Evolutionary conservation across 176 grass and related monocot genomes (phyloP).

Genomic region (Oryza officinalis): DNA sequence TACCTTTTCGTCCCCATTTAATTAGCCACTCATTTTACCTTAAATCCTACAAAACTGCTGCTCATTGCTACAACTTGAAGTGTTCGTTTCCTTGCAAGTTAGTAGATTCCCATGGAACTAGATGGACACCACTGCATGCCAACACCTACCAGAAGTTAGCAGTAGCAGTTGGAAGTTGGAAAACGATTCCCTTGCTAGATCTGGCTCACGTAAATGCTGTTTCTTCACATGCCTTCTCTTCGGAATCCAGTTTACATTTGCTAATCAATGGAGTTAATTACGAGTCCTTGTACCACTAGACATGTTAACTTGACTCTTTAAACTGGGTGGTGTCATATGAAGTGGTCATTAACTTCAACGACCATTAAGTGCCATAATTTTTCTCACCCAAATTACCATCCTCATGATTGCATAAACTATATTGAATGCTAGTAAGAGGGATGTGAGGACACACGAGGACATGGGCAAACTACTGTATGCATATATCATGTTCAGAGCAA

Average conservation of each 20-base stretch:
- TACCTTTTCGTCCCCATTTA: neutral
- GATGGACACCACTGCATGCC: neutral
- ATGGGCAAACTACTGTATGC: neutral
- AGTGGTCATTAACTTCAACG: conserved; percentile 18
- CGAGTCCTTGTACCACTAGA: conserved; percentile 14
- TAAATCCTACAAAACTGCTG: neutral
- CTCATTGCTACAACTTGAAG: neutral
- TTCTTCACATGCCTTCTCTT: neutral
- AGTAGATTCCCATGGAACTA: neutral
- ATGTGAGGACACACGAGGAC: neutral
- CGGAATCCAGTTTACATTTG: neutral
- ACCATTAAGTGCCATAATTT: conserved; percentile 12
- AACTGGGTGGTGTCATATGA: conserved; percentile 24
- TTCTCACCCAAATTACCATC: neutral
- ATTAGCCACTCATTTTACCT: neutral
- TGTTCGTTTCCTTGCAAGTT: neutral
- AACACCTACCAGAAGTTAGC: conserved; percentile 27
- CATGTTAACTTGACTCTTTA: conserved; percentile 1
- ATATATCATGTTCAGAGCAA: conserved; percentile 5
- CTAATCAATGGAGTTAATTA: neutral
- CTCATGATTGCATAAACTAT: neutral
- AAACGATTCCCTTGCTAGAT: conserved; percentile 12
- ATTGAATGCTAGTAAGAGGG: too few relatives aligned
- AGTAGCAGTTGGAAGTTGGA: conserved; percentile 38
- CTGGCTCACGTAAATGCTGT: neutral